Evolutionary conservation across 495 filamentous ascomycete species (phyloP).

Genomic region (Tuber brumale): DNA sequence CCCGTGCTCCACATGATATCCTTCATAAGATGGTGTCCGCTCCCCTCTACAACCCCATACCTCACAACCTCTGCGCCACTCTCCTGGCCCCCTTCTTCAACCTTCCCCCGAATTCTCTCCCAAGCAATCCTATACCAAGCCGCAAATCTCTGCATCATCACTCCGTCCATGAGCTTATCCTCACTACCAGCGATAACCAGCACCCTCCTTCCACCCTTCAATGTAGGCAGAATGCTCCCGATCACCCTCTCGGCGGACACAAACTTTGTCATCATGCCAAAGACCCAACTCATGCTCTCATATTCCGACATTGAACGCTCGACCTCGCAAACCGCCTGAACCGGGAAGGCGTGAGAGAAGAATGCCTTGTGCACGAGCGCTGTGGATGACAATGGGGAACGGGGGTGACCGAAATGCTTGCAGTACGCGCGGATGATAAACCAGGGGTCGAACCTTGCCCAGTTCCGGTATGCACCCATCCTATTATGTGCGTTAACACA

Average conservation of each 20-base stretch:
- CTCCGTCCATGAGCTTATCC: conserved; percentile 42
- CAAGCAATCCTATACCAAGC: conserved; percentile 36
- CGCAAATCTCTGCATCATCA: conserved; percentile 35
- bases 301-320: conserved; percentile 44
- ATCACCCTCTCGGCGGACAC: conserved; percentile 43
- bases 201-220: conserved; percentile 33
- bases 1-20: conserved; percentile 45
- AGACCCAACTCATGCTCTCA: conserved; percentile 48
- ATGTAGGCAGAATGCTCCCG: conserved; percentile 35
- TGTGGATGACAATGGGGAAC: conserved; percentile 48
- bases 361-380: conserved; percentile 45
- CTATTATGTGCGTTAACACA: conserved; percentile 28
- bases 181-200: conserved; percentile 45
- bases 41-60: conserved; percentile 42
- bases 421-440: conserved; percentile 46
- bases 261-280: conserved; percentile 46
- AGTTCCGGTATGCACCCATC: conserved; percentile 46
- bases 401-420: conserved; percentile 45
- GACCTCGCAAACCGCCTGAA: conserved; percentile 40
- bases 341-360: conserved; percentile 43
- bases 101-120: conserved; percentile 16
- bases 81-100: conserved; percentile 29
- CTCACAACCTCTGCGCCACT: conserved; percentile 40
- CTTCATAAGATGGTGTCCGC: conserved; percentile 49
- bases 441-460: conserved; percentile 46